Evolutionary conservation across 2,329 filamentous ascomycete species (phyloP).

Genomic region (Drechslerella dactyloides): DNA sequence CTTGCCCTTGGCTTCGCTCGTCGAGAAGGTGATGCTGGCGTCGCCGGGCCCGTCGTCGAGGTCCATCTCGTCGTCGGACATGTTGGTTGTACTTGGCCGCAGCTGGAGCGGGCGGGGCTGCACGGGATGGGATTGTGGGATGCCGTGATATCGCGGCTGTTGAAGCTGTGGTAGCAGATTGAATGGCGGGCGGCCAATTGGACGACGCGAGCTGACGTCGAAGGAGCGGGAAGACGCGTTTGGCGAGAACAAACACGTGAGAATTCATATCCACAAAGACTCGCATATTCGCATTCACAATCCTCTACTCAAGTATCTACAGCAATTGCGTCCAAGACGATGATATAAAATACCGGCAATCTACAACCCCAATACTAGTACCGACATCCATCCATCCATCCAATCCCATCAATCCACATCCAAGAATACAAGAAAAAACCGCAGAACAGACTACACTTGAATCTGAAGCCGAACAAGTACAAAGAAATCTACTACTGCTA

Average conservation of each 20-base stretch:
- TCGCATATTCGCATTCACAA: background rate
- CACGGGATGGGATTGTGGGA: no score
- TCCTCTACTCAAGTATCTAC: background rate
- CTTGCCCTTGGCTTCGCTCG: constrained; percentile 79
- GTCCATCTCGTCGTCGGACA: constrained; percentile 74
- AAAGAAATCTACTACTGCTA: no score
- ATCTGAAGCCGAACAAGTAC: no score
- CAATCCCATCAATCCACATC: no score
- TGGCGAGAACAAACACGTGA: background rate
- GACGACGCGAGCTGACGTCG: constrained; percentile 21
- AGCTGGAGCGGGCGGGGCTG: no score
- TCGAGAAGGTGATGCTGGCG: constrained; percentile 70
- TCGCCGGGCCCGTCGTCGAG: constrained; percentile 61
- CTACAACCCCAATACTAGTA: no score
- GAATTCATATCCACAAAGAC: background rate
- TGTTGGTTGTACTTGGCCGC: no score
- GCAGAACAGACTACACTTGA: no score
- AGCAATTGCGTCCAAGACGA: no score
- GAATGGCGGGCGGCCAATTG: background rate
- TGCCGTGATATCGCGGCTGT: background rate
- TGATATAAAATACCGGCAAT: no score
- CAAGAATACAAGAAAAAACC: no score
- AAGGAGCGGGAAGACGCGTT: constrained; percentile 48
- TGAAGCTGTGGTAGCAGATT: background rate
- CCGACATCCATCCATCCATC: no score